These are phyloP conservation scores for Cryptosporidium sp. DNA, from an alignment of 169 alveolate genomes.

Conservation along the genomic window DNA sequence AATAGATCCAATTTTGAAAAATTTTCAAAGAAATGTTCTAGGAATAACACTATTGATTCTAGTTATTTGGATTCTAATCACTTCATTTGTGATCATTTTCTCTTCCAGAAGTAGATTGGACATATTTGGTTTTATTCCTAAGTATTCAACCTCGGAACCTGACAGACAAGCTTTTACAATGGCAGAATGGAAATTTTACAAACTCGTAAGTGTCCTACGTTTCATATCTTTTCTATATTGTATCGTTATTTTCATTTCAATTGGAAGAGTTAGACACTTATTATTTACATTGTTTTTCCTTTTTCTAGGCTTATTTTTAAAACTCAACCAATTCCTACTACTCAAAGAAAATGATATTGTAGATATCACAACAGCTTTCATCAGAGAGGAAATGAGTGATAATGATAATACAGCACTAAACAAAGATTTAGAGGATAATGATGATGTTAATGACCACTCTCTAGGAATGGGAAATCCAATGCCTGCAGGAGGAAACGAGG, in stretches of 20 bases:
- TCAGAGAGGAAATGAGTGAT: slow-evolving; percentile 61
- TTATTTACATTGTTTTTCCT: slow-evolving; percentile 41
- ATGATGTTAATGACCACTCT: slow-evolving; percentile 43
- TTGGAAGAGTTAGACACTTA: slow-evolving; percentile 69
- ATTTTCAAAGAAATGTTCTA: slow-evolving; percentile 43
- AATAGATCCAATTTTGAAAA: slow-evolving; percentile 50
- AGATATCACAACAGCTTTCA: slow-evolving; percentile 68
- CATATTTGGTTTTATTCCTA: slow-evolving; percentile 53
- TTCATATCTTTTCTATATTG: slow-evolving; percentile 64
- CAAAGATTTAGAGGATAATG: slow-evolving; percentile 61
- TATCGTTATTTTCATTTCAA: slow-evolving; percentile 18
- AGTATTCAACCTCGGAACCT: slow-evolving; percentile 7
- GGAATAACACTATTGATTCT: slow-evolving; percentile 5
- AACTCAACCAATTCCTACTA: slow-evolving; percentile 34
- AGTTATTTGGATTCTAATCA: slow-evolving; percentile 37
- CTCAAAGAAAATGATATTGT: slow-evolving; percentile 52
- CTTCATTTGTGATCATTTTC: slow-evolving; percentile 44
- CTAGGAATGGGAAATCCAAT: slow-evolving; percentile 13
- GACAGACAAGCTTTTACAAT: slow-evolving; percentile 32
- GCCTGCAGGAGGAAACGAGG: background rate
- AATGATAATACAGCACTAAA: slow-evolving; percentile 40
- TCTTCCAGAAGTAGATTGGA: slow-evolving; percentile 70
- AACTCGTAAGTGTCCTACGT: slow-evolving; percentile 25
- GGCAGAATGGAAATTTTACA: slow-evolving; percentile 50
- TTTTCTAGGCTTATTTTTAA: slow-evolving; percentile 16